phyloP scores from a whole-genome alignment of 2,329 filamentous ascomycete species.

The Seiridium unicorne region DNA sequence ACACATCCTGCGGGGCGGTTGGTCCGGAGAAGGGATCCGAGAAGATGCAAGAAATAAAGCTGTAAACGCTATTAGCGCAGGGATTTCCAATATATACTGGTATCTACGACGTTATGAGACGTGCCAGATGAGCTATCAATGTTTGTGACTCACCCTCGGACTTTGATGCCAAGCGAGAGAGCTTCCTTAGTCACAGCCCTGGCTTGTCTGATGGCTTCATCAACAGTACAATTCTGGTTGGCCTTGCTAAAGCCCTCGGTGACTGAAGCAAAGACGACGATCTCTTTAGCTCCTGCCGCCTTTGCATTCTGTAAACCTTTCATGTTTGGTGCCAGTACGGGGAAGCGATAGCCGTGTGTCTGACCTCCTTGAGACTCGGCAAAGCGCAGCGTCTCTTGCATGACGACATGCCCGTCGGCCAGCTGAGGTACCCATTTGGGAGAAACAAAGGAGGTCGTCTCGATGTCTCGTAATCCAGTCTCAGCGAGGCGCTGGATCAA shows the following conservation, averaged over 20 bases:
- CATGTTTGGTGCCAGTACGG: conserved; percentile 9
- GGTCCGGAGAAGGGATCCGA: conserved; percentile 47
- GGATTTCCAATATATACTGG: not conserved
- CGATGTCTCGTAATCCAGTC: not conserved
- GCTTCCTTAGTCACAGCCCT: not conserved
- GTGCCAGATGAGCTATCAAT: not conserved
- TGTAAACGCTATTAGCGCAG: conserved; percentile 1
- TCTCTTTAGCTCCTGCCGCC: conserved; percentile 17
- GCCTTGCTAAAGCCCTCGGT: conserved; percentile 56
- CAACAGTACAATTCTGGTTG: conserved; percentile 59
- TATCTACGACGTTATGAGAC: not conserved
- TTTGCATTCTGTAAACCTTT: conserved; percentile 47
- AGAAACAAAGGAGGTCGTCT: not conserved
- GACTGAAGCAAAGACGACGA: conserved; percentile 58
- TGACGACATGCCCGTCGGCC: not conserved
- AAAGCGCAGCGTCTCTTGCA: not conserved
- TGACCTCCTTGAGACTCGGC: not conserved
- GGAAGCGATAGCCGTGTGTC: not conserved
- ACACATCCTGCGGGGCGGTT: conserved; percentile 24
- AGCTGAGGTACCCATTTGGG: not conserved
- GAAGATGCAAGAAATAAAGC: conserved; percentile 55
- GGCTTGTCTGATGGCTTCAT: conserved; percentile 40
- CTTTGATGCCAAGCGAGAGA: not conserved
- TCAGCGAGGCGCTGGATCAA: not conserved
- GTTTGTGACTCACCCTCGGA: not conserved